Evolutionary conservation across 768 basidiomycete species (phyloP), one percentile per base, ranked within the genome.

Genomic region (Tricholoma sp.): DNA sequence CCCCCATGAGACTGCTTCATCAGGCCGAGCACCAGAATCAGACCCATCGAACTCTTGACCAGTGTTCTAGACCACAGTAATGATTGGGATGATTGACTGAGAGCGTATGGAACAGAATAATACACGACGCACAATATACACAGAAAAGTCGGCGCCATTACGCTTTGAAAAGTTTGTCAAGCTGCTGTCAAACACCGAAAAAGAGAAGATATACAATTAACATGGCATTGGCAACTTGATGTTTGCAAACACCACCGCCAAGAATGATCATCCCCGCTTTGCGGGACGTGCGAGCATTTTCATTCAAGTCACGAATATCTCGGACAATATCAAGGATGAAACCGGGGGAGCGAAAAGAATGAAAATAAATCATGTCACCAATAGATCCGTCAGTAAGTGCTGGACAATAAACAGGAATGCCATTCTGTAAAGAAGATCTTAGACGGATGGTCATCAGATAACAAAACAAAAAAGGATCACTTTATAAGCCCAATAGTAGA

Each of bases 201-300:
- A 51, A 54, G 13, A 11, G 53, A 17, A 54, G 24, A 58, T 82
- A 72, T 71, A 98, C 96, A 67, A 99, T 97, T 20, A 99, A 76
- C 97, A 99, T 98, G 1, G 96, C 94, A 67, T 99, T 99, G n/a
- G 96, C 96, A 55, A 99, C 97, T 68, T 99, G 97, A 68, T 99
- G 97, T 70, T 99, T 99, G 76, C 95, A 98, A 9, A 99, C 94
- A 1, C 97, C 97, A 2, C 97, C 97, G 7, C 97, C 97, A 11
- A 98, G 83, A 53, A 99, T 85, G 63, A 99, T 93, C 95, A 98
- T 98, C 2, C 97, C 97, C 17, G 97, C 97, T 73, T 93, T 95
- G 55, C 83, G 85, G 34, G 95, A 89, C 60, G 82, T 86, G 54
- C 97, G 81, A 10, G 90, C 84, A 15, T 91, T 74, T 70, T 98